These are phyloP conservation scores for Rhamnella rubrinervis DNA, from an alignment of 331 rosid genomes.

Conservation along the genomic window DNA sequence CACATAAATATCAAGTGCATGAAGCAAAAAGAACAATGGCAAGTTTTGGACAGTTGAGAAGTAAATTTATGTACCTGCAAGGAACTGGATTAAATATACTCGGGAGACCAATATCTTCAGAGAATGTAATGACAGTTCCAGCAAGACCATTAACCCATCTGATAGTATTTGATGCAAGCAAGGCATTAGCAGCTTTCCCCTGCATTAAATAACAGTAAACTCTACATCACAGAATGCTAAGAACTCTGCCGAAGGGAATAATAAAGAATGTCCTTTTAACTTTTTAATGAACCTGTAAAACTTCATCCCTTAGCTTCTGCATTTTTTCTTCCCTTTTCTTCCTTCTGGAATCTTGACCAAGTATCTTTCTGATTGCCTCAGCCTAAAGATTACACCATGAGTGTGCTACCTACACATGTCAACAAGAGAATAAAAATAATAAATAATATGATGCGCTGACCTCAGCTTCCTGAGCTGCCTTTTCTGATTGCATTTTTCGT, in stretches of 20 bases:
- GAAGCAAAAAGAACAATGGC: neutral
- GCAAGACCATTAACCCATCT: conserved; percentile 18
- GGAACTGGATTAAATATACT: conserved; percentile 10
- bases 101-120: conserved; percentile 16
- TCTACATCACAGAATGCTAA: neutral
- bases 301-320: conserved; percentile 17
- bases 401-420: neutral
- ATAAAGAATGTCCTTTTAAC: neutral
- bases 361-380: conserved; percentile 27
- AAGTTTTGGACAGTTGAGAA: neutral
- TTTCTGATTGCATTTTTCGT: conserved; percentile 18
- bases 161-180: conserved; percentile 14
- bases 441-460: conserved; percentile 19
- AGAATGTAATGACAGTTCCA: conserved; percentile 16
- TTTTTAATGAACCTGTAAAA: conserved; percentile 15
- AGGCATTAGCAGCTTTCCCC: conserved; percentile 6
- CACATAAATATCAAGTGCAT: neutral
- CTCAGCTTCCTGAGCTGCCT: conserved; percentile 26
- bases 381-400: conserved; percentile 18
- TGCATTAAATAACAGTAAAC: neutral
- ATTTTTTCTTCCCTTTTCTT: conserved; percentile 22
- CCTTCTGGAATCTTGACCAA: conserved; percentile 25
- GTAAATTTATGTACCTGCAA: conserved; percentile 18
- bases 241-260: neutral
- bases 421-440: neutral